Base-by-base conservation (phyloP, 768 basidiomycete species). In the Auricularia sp. region DNA sequence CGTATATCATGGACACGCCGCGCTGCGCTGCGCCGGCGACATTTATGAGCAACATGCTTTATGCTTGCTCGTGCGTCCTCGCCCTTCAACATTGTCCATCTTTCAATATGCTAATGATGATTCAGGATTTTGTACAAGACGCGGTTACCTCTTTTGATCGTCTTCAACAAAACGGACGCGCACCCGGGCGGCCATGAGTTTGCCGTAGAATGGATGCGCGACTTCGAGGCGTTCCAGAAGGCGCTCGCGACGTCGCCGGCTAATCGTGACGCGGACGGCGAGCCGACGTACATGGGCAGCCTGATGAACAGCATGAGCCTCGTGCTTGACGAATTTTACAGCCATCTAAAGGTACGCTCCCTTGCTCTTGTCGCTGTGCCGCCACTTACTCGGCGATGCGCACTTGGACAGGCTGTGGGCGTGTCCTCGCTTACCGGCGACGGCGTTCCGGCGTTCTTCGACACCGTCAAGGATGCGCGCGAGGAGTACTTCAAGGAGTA, bases 31-130 rank as follows among this genome's bases (percentile, higher is more conserved):
- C 92, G 0, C 97, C 97, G 0, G 94, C 96, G 16, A 99, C 97
- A 3, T 99, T 99, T 76, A 99, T 98, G 97, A 92, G 89, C 21
- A 99, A 99, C 76, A 99, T 99, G 97, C 82, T 99, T 54, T 99
- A 98, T 71, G 97, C 97, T 1, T 99, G 97, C 82, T 42, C 39
- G 39, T 42, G 39, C 94, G 92, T 90, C 90, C 65, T 67, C 83
- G 75, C 6, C 36, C 61, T 24, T 14, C 64, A 18, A 66, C 51
- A 37, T 54, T 51, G 3, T 44, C 59, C 54, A 59, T 65, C 67
- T 59, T 14, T 65, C 51, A 29, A 33, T 29, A 8, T 4, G 36
- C 51, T 42, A n/a, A 21, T 45, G 42, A 35, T 39, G 18, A 51
- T 44, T 29, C 29, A 95, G 94, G 67, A 98, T 99, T 69, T 79